These are phyloP conservation scores for Ehretia macrophylla DNA, from an alignment of 257 asterid species.

Conservation along the genomic window DNA sequence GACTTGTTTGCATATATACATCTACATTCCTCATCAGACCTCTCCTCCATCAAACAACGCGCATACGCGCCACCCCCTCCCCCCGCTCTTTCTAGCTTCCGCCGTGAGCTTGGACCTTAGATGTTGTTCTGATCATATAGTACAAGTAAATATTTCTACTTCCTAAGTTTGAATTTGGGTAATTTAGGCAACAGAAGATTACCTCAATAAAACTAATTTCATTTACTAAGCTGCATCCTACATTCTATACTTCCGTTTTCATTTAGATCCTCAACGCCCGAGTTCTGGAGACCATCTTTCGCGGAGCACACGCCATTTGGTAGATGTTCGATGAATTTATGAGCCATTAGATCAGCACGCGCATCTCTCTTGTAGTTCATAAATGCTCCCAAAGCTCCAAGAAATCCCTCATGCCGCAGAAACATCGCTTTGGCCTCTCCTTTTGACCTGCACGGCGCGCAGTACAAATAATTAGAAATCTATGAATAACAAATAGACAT, in stretches of 20 bases:
- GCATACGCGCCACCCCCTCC: too few relatives aligned
- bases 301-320: constrained; percentile 22
- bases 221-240: constrained; percentile 26
- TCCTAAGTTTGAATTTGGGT: not conserved
- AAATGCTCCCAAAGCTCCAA: constrained; percentile 86
- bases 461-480: not conserved
- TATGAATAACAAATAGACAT: not conserved
- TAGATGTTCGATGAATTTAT: constrained; percentile 23
- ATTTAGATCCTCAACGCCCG: constrained; percentile 27
- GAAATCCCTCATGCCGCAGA: constrained; percentile 79
- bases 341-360: constrained; percentile 22
- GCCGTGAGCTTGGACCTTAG: not conserved
- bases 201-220: not conserved
- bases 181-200: not conserved
- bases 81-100: too few relatives aligned
- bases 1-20: too few relatives aligned
- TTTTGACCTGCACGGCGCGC: constrained; percentile 59
- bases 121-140: not conserved
- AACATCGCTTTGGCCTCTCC: constrained; percentile 91
- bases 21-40: not conserved
- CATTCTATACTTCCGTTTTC: constrained; percentile 48
- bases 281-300: constrained; percentile 27
- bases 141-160: not conserved
- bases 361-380: constrained; percentile 46
- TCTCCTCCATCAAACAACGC: not conserved